Evolutionary conservation across 164 flowering plant genomes (phyloP).

Genomic region (Piper longum): DNA sequence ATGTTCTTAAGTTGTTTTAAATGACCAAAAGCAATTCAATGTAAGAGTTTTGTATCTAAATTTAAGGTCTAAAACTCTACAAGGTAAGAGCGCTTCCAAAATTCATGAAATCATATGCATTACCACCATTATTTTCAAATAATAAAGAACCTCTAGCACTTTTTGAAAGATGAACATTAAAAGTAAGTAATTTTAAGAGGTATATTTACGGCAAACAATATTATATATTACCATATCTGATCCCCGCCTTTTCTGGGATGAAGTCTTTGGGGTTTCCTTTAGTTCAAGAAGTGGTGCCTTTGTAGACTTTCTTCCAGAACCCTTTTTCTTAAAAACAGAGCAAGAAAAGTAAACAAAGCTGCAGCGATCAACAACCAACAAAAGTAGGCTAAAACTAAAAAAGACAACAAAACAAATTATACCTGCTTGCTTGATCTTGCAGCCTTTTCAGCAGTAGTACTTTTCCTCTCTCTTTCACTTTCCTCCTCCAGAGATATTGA

Average conservation of each 20-base stretch:
- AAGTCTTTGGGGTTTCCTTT: conserved; percentile 31
- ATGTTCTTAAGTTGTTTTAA: no score
- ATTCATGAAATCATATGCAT: no score
- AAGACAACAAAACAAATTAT: neutral
- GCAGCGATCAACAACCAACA: neutral
- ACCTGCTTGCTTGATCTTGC: conserved; percentile 14
- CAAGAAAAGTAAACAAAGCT: neutral
- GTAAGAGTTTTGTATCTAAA: no score
- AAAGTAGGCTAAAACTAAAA: neutral
- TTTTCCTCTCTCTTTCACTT: conserved; percentile 17
- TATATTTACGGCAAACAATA: no score
- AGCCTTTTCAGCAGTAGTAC: conserved; percentile 17
- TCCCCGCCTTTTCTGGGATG: conserved; percentile 39
- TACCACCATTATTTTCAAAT: no score
- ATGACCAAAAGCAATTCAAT: no score
- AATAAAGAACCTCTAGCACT: no score
- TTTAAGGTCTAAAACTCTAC: no score
- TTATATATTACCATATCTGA: conserved; percentile 24
- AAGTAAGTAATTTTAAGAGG: no score
- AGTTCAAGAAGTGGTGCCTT: conserved; percentile 25
- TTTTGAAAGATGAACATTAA: no score
- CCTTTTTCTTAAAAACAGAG: conserved; percentile 14
- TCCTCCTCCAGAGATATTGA: conserved; percentile 14
- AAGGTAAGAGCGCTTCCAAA: no score
- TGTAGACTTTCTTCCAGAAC: conserved; percentile 23